Evolutionary conservation across 2,329 filamentous ascomycete genomes (phyloP), one percentile per base, ranked within the genome.

Genomic region (Calonectria pauciramosa): DNA sequence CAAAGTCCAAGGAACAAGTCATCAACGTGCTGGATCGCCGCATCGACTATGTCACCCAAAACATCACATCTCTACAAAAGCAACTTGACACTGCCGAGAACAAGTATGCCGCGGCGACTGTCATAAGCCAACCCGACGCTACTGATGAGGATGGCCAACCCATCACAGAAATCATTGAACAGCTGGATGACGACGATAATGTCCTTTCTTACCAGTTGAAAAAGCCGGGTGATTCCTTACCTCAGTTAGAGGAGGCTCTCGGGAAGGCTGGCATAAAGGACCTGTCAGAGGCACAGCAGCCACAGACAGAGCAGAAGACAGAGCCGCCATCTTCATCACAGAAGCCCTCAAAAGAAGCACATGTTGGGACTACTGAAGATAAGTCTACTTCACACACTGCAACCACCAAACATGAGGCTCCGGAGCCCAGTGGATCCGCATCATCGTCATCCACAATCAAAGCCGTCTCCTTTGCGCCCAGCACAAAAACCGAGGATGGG

Each of bases 111-210:
- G 91, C 91, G 13, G 89, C 93, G 14, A 88, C 91, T 13, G 86
- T 92, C 4, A 84, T 91, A 54, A 90, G 89, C 71, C 89, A 92
- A 30, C 90, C 93, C 0, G 91, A 93, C 69, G 88, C 89, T 56
- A 88, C 87, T 68, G 92, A 94, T 74, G 93, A 94, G 74, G 92
- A 93, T 16, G 93, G 92, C 1, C 87, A 96, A 67, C 94, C 96
- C 0, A 91, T 99, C 73, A 96, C 94, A 38, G 97, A 99, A 80
- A 99, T 99, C 77, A 89, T 95, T 70, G 97, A 99, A 85, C 92
- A 98, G 86, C 88, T 99, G 30, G 97, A 99, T 82, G 96, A 98
- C 11, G 91, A 98, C 14, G 97, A 93, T 71, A 97, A 98, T 81
- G 90, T 99, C 5, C 85, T 98, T 65, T 94, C 91, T 0, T 92